These are phyloP conservation scores for Backusella liffmaniae DNA, from an alignment of 192 early-diverging fungal genomes.

Conservation along the genomic window DNA sequence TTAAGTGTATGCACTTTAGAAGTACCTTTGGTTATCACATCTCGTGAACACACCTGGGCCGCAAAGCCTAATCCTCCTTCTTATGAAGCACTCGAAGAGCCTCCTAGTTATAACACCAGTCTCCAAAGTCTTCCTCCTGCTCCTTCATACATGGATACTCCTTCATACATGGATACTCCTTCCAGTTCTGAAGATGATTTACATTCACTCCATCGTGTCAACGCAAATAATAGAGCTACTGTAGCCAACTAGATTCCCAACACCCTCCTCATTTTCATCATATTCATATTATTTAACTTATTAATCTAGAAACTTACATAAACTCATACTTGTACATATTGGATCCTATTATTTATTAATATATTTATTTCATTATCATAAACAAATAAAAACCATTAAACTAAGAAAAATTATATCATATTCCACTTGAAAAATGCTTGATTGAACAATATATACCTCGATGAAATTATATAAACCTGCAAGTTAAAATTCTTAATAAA, in stretches of 20 bases:
- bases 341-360: neutral
- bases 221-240: neutral
- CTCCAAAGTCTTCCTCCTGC: slow-evolving; percentile 15
- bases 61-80: slow-evolving; percentile 19
- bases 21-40: slow-evolving; percentile 31
- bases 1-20: slow-evolving; percentile 17
- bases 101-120: slow-evolving; percentile 19
- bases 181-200: neutral
- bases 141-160: slow-evolving; percentile 7
- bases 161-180: neutral
- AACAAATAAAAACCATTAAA: neutral
- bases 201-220: neutral
- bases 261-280: neutral
- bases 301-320: neutral
- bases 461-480: too few species aligned
- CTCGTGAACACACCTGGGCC: slow-evolving; percentile 27
- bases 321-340: neutral
- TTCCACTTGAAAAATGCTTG: too few species aligned
- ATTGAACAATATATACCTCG: too few species aligned
- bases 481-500: neutral
- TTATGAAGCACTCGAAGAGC: slow-evolving; percentile 20
- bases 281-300: neutral
- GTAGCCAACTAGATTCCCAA: neutral
- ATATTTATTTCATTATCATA: neutral
- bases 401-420: too few species aligned